Evolutionary conservation across 345 rosid species (phyloP), one percentile per base, ranked within the genome.

Genomic region (Eucalyptus tenuipes): DNA sequence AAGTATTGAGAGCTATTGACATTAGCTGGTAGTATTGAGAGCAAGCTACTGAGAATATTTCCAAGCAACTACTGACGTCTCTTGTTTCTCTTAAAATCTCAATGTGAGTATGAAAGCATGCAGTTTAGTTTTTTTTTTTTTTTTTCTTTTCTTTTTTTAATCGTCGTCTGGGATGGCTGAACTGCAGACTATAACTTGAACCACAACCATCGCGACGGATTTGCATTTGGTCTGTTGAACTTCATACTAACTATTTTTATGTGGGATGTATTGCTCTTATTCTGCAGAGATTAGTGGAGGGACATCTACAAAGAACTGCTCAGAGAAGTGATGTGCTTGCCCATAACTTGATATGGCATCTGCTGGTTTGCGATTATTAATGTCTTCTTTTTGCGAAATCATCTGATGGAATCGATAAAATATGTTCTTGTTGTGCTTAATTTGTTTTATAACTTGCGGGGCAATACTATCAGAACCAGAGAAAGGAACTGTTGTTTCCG

Each of bases 281-380:
- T 91, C 90, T 92, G 92, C 99, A 98, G 99, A 93, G 90, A 90
- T 91, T 98, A 85, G 99, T 97, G 49, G 98, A 98, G 94, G 99
- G 99, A 71, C 97, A 98, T 91, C 92, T 97, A 94, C 97, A 97
- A 53, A 94, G 99, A 94, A 99, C 99, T 86, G 91, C 99, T 90
- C 98, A 98, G 88, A 93, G 97, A 92, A 98, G 99, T 91, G 98
- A 98, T 90, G 92, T 98, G 92, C 96, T 98, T 90, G 97, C 99
- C 87, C 99, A 98, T 91, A 98, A 96, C 92, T 92, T 98, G 90
- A 97, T 98, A 91, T 98, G 99, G 99, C 97, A 95, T 94, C 91
- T 98, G 88, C 99, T 96, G 96, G 99, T 98, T 86, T 57, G 91
- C 85, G 82, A 88, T 64, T 20, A 52, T 75, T 81, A 86, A 44